Conservation (phyloP, 2,329 filamentous ascomycete genomes). For the Clathrospora elynae region DNA sequence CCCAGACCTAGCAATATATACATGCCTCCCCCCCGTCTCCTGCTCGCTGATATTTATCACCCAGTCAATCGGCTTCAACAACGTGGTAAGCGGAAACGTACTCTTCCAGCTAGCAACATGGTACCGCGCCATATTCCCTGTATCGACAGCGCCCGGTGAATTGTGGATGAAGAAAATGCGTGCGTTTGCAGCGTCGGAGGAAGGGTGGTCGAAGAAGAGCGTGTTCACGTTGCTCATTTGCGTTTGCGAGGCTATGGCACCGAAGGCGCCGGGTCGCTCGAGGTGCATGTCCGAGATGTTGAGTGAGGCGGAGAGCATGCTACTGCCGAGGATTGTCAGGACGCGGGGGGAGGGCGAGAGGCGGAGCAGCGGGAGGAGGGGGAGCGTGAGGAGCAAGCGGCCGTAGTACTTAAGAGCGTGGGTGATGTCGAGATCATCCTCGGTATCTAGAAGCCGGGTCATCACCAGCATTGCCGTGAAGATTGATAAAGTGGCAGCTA, state of each 20-base stretch:
- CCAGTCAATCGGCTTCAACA: too few species aligned
- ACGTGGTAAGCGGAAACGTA: too few species aligned
- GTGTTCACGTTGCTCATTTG: slow-evolving; percentile 41
- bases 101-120: too few species aligned
- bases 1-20: too few species aligned
- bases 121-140: too few species aligned
- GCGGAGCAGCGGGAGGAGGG: slow-evolving; percentile 51
- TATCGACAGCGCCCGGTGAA: too few species aligned
- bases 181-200: slow-evolving; percentile 36
- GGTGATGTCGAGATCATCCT: slow-evolving; percentile 52
- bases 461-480: too few species aligned
- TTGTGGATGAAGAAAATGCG: slow-evolving; percentile 47
- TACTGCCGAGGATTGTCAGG: slow-evolving; percentile 45
- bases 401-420: slow-evolving; percentile 53
- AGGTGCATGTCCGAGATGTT: slow-evolving; percentile 46
- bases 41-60: too few species aligned
- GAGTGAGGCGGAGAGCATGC: slow-evolving; percentile 30
- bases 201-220: slow-evolving; percentile 34
- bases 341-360: slow-evolving; percentile 27
- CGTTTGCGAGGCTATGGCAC: slow-evolving; percentile 34
- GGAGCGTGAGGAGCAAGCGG: slow-evolving; percentile 50
- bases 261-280: slow-evolving; percentile 42
- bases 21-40: too few species aligned
- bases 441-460: slow-evolving; percentile 18
- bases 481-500: too few species aligned